Evolutionary conservation across 805 yeast species (phyloP).

Genomic region (Candida broadrunensis): DNA sequence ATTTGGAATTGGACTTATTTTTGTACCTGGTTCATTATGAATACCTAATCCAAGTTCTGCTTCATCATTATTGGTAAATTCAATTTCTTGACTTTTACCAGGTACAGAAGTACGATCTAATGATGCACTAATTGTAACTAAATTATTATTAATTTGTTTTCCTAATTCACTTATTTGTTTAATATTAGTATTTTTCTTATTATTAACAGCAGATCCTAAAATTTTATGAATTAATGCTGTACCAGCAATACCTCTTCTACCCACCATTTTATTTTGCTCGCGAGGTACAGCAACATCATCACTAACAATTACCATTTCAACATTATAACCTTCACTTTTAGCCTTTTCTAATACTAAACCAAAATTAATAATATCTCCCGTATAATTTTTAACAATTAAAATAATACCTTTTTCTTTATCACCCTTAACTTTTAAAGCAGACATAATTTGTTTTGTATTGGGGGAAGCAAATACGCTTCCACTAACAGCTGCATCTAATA

Average conservation of each 20-base stretch:
- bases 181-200: constrained; percentile 26
- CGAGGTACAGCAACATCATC: constrained; percentile 96
- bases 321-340: constrained; percentile 67
- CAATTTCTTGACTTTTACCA: constrained; percentile 53
- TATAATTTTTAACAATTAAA: constrained; percentile 84
- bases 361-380: constrained; percentile 92
- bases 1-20: constrained; percentile 64
- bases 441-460: constrained; percentile 79
- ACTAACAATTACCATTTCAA: constrained; percentile 74
- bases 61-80: constrained; percentile 53
- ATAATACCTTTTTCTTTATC: constrained; percentile 60
- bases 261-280: constrained; percentile 85
- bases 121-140: constrained; percentile 88
- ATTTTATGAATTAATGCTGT: constrained; percentile 83
- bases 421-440: constrained; percentile 61
- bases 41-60: constrained; percentile 95
- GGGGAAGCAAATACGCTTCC: constrained; percentile 96
- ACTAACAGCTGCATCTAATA: constrained; percentile 82
- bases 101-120: constrained; percentile 90
- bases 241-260: constrained; percentile 93
- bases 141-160: constrained; percentile 52
- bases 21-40: constrained; percentile 87
- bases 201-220: constrained; percentile 60
- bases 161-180: constrained; percentile 59
- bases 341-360: constrained; percentile 91